phyloP scores from a whole-genome alignment of 2,329 filamentous ascomycete species.

The Stagonosporopsis cucurbitacearum region DNA sequence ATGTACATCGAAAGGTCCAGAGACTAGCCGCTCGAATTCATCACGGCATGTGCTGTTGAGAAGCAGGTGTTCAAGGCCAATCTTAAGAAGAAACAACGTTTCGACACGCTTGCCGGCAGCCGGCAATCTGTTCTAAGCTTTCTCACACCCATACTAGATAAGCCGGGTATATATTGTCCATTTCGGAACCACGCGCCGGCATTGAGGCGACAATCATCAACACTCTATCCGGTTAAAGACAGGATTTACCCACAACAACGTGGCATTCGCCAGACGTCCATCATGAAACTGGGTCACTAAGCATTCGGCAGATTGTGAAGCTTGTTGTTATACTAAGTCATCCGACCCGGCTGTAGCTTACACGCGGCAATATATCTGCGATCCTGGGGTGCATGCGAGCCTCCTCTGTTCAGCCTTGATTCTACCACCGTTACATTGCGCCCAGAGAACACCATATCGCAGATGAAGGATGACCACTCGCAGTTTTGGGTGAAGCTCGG shows the following conservation, averaged over 20 bases:
- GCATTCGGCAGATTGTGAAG: neutral
- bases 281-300: neutral
- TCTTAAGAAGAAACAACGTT: neutral
- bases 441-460: neutral
- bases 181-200: conserved; percentile 10
- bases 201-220: neutral
- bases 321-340: neutral
- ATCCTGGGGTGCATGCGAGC: conserved; percentile 8
- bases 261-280: conserved; percentile 8
- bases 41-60: neutral
- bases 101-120: neutral
- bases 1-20: neutral
- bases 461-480: neutral
- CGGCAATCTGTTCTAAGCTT: neutral
- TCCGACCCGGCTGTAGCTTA: neutral
- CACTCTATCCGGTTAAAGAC: conserved; percentile 16
- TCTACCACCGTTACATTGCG: conserved; percentile 10
- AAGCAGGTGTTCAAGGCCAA: neutral
- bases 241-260: neutral
- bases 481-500: neutral
- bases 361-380: conserved; percentile 1
- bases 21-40: neutral
- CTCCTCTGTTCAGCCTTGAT: neutral
- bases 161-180: neutral
- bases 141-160: neutral